These are phyloP conservation scores for Epichloe uncinata DNA, from an alignment of 2,329 filamentous ascomycete species.

Conservation along the genomic window DNA sequence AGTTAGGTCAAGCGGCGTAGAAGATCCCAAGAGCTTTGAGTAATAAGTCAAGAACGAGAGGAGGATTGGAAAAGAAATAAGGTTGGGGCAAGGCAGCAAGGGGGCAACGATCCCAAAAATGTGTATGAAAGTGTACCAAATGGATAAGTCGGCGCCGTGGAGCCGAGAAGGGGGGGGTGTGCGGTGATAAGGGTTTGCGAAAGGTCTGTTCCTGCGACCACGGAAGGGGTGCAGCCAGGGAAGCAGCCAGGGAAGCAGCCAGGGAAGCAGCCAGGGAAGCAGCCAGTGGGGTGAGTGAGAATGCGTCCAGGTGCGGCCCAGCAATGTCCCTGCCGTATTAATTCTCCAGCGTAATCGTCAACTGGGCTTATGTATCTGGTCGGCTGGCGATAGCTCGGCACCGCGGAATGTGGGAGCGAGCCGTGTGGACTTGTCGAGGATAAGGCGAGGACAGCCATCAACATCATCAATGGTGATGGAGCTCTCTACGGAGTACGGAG, in stretches of 20 bases:
- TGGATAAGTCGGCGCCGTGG: slow-evolving; percentile 23
- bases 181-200: slow-evolving; percentile 2
- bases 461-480: too few relatives aligned
- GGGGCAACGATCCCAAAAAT: slow-evolving; percentile 3
- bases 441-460: too few relatives aligned
- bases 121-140: slow-evolving; percentile 9
- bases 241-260: too few relatives aligned
- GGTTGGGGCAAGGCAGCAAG: slow-evolving; percentile 10
- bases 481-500: too few relatives aligned
- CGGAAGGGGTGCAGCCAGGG: slow-evolving; percentile 1
- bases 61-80: slow-evolving; percentile 8
- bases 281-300: background rate
- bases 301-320: background rate
- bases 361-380: too few relatives aligned
- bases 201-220: background rate
- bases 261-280: background rate
- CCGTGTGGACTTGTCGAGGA: too few relatives aligned
- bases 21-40: background rate
- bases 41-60: slow-evolving; percentile 2
- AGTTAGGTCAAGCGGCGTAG: background rate
- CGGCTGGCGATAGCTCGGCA: too few relatives aligned
- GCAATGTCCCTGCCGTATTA: background rate
- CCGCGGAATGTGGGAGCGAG: too few relatives aligned
- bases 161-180: slow-evolving; percentile 16
- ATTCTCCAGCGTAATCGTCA: too few relatives aligned